Evolutionary conservation across 352 stramenopile genomes (phyloP), one percentile per base, ranked within the genome.

Genomic region (Globisporangium solare): DNA sequence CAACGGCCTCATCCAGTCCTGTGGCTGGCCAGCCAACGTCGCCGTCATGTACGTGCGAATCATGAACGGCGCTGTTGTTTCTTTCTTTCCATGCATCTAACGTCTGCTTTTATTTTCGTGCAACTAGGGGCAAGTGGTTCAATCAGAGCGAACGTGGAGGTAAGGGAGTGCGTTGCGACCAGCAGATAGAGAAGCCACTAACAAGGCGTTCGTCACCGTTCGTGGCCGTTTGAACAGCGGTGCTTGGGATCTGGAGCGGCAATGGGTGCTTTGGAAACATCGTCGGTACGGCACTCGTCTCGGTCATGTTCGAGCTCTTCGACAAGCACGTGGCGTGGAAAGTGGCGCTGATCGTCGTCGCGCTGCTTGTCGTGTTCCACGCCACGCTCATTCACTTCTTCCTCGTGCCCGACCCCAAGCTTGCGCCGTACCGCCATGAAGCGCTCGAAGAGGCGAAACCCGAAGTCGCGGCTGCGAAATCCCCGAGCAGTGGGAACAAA

Each of bases 221-320:
- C 35, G 37, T 58, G 18, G 54, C 35, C 17, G 43, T 39, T 0
- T 27, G 6, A 66, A 50, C 66, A 96, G 83, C 83, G 2, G 74
- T 98, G 39, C 96, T 98, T 62, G 94, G 94, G 7, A 81, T 98
- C 48, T 98, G 94, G 95, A 98, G 94, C 51, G 97, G 94, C 54
- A 97, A 99, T 70, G 94, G 96, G 46, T 99, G 97, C 69, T 82
- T 96, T 27, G 96, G 96, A 43, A 97, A 99, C 70, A 97, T 98
- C 60, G 85, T 96, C 45, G 94, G 94, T 54, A 96, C 92, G 14
- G 69, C 97, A 12, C 58, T 95, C 11, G 82, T 93, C 13, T 70
- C 83, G 0, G 13, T 81, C 11, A 89, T 95, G 73, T 92, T 94
- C 54, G 83, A 82, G 37, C 54, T 88, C 14, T 77, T 96, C 21